These are phyloP conservation scores for Oryza officinalis DNA, from an alignment of 176 grass and related monocot species.

Conservation along the genomic window DNA sequence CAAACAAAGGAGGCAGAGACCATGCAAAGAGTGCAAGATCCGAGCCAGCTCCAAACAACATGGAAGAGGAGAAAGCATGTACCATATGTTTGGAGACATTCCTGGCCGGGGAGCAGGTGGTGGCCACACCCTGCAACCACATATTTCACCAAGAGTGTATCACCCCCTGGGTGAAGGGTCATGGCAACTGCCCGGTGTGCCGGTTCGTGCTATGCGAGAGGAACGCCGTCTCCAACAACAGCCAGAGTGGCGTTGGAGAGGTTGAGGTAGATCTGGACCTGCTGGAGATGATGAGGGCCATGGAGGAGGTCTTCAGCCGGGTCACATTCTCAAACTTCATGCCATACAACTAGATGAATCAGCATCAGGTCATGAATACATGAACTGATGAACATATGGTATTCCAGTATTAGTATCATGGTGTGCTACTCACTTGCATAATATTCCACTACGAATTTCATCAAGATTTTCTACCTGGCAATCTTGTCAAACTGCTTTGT, in stretches of 20 bases:
- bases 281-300: constrained; percentile 51
- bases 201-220: constrained; percentile 44
- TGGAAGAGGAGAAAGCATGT: constrained; percentile 37
- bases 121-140: constrained; percentile 70
- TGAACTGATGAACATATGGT: background rate
- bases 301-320: constrained; percentile 69
- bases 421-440: background rate
- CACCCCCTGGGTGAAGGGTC: constrained; percentile 63
- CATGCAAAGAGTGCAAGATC: background rate
- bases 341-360: constrained; percentile 38
- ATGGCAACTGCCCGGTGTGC: constrained; percentile 61
- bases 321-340: constrained; percentile 34
- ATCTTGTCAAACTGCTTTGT: background rate
- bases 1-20: background rate
- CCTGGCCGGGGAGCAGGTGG: constrained; percentile 30
- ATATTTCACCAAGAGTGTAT: constrained; percentile 65
- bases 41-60: background rate
- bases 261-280: constrained; percentile 37
- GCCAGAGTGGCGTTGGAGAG: background rate
- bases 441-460: background rate
- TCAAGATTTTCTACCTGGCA: background rate
- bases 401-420: background rate
- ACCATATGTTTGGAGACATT: constrained; percentile 40
- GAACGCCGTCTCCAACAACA: background rate
- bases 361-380: background rate